Evolutionary conservation across 2,329 filamentous ascomycete species (phyloP).

Genomic region (Curvularia eragrostidis): DNA sequence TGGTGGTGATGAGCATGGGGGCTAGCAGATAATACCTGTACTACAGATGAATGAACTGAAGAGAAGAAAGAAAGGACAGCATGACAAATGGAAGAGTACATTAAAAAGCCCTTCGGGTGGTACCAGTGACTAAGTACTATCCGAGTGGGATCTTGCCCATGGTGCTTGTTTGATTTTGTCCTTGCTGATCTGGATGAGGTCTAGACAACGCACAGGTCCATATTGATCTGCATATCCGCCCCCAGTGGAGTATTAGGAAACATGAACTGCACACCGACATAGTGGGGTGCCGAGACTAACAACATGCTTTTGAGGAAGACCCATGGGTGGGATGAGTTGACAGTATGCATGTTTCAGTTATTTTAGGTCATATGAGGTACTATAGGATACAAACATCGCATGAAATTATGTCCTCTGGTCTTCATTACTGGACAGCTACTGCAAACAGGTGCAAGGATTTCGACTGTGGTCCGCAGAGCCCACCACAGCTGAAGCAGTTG

Average conservation of each 20-base stretch:
- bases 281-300: background rate
- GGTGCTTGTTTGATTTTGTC: background rate
- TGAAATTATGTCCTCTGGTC: background rate
- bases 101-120: background rate
- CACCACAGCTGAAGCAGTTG: background rate
- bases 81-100: background rate
- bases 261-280: background rate
- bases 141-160: background rate
- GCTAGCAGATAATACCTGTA: background rate
- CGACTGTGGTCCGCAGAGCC: background rate
- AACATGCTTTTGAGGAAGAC: background rate
- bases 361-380: too few species aligned
- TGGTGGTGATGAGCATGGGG: constrained; percentile 3
- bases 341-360: background rate
- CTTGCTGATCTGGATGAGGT: background rate
- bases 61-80: background rate
- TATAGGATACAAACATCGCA: too few species aligned
- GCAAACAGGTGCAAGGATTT: background rate
- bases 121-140: background rate
- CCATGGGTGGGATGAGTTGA: background rate
- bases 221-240: background rate
- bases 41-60: background rate
- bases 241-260: background rate
- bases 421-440: background rate
- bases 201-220: background rate